These are phyloP conservation scores for Tuber brumale DNA, from an alignment of 495 filamentous ascomycete genomes.

Conservation along the genomic window DNA sequence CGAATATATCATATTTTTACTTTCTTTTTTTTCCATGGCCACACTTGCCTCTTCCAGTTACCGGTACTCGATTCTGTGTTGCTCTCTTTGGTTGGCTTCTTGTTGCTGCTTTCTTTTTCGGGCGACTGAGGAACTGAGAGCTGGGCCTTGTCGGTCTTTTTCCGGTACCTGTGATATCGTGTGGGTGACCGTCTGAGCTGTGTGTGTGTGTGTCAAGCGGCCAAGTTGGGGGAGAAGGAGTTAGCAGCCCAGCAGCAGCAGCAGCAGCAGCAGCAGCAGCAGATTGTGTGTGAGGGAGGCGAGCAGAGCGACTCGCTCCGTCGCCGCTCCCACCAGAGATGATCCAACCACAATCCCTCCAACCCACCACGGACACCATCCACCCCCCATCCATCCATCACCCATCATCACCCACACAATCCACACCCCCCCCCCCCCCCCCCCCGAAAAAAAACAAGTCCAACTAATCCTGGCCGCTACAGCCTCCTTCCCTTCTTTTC, in stretches of 20 bases:
- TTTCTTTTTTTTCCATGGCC: not conserved
- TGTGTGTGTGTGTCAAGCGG: not conserved
- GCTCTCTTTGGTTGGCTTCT: not conserved
- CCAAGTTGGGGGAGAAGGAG: not conserved
- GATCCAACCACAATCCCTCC: slow-evolving; percentile 32
- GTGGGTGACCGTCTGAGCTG: not conserved
- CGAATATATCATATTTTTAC: not conserved
- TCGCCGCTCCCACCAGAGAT: not conserved
- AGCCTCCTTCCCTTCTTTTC: slow-evolving; percentile 31
- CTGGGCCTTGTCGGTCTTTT: not conserved
- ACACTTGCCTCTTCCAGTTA: slow-evolving; percentile 1
- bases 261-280: not conserved
- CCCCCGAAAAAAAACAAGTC: slow-evolving; percentile 38
- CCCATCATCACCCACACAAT: slow-evolving; percentile 15
- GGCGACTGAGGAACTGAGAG: not conserved
- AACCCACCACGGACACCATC: slow-evolving; percentile 36
- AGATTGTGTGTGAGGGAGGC: not conserved
- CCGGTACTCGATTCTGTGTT: not conserved
- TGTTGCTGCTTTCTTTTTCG: not conserved
- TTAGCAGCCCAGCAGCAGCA: not conserved
- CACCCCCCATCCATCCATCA: slow-evolving; percentile 24
- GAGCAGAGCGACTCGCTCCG: not conserved
- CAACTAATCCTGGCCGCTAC: slow-evolving; percentile 23
- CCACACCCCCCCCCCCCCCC: slow-evolving; percentile 14
- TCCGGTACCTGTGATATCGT: slow-evolving; percentile 1